Evolutionary conservation across 495 filamentous ascomycete species (phyloP), one percentile per base, ranked within the genome.

Genomic region (Aspergillus saccharolyticus): DNA sequence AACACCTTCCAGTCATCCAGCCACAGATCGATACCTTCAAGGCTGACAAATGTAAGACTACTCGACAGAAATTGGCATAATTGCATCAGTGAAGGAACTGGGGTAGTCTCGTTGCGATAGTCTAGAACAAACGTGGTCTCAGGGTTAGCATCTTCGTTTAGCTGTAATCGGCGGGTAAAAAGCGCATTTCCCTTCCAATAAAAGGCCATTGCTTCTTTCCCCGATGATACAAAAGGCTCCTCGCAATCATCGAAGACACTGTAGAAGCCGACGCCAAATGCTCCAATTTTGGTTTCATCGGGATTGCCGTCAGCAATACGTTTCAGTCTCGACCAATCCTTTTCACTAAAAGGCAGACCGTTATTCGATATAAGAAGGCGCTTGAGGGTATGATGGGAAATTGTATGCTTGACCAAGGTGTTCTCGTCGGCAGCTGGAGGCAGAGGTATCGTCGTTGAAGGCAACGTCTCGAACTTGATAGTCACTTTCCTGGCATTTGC

Each of bases 261-360:
- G 77, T 99, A 99, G 71, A 99, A 97, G 3, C 95, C 95, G 42
- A 99, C 95, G 47, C 95, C 95, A 68, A 97, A 99, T 4, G 95
- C 95, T 18, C 95, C 95, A 63, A 99, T 97, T 76, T 99, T 97
- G 4, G 90, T 96, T 70, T 97, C 95, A 69, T 97, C 93, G 0
- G 95, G 95, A 66, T 99, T 99, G 14, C 95, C 95, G 71, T 97
- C 93, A 15, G 95, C 95, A 60, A 99, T 99, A 54, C 91, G 85
- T 77, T 97, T 97, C 64, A 99, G 67, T 55, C 95, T 81, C 44
- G 83, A 82, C 95, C 95, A 99, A 71, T 99, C 95, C 17, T 88
- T 90, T 52, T 85, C 82, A 33, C 82, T 84, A 62, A 99, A 99
- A 1, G 85, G 78, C 53, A 88, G 78, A 33, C 95, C 95, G 69